Conservation (phyloP, 768 basidiomycete genomes). For the Naganishia friedmannii region DNA sequence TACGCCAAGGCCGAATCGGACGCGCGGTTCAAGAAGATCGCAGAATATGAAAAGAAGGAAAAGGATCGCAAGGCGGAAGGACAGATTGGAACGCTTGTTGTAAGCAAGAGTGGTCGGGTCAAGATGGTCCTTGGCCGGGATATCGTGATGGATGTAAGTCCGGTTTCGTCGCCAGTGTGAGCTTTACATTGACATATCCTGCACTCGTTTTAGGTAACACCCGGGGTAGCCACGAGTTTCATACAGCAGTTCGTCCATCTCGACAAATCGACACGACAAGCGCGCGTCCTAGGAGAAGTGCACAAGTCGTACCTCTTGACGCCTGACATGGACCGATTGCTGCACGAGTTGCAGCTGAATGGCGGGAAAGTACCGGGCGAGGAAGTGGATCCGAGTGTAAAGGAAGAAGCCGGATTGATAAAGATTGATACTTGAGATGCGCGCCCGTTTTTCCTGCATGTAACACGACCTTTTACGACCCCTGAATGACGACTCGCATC, state of each 20-base stretch:
- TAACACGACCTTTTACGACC: slow-evolving; percentile 2
- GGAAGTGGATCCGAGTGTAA: background rate
- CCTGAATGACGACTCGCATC: background rate
- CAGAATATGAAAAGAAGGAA: slow-evolving; percentile 36
- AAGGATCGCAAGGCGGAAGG: slow-evolving; percentile 59
- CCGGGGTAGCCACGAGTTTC: slow-evolving; percentile 80
- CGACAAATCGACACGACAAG: slow-evolving; percentile 60
- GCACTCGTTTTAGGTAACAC: slow-evolving; percentile 61
- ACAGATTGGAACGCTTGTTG: slow-evolving; percentile 74
- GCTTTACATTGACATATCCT: background rate
- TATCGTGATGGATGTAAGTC: slow-evolving; percentile 75
- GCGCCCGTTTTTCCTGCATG: background rate
- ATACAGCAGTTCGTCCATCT: slow-evolving; percentile 80
- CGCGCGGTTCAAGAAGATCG: slow-evolving; percentile 9
- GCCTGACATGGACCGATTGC: slow-evolving; percentile 73
- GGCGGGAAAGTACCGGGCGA: slow-evolving; percentile 48
- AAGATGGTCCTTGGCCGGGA: slow-evolving; percentile 80
- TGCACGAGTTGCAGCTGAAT: slow-evolving; percentile 62
- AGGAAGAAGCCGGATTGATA: slow-evolving; percentile 13
- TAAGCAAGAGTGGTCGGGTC: slow-evolving; percentile 78
- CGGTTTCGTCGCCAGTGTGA: background rate
- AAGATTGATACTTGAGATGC: slow-evolving; percentile 9
- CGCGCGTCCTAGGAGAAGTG: slow-evolving; percentile 78
- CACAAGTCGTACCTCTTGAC: slow-evolving; percentile 79
- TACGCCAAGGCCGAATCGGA: slow-evolving; percentile 24